Percentiles rank a stretch among this genome's conserved stretches.
Conservation (phyloP, 2,329 filamentous ascomycete genomes). For the Ophiostoma perfectum region DNA sequence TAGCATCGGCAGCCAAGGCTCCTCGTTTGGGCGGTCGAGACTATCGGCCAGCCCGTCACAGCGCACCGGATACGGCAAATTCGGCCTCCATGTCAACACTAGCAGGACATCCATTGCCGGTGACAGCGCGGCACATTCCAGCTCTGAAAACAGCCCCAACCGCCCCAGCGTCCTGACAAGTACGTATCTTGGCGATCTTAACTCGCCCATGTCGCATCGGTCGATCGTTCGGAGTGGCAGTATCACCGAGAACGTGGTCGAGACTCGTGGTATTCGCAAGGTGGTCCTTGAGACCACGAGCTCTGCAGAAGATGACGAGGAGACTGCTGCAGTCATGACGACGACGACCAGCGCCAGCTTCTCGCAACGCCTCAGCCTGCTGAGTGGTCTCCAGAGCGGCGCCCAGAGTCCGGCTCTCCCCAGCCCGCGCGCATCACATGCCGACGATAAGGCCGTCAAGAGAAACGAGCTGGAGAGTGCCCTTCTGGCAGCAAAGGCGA, state of each 20-base stretch:
- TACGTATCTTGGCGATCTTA: constrained; percentile 21
- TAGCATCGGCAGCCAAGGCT: constrained; percentile 7
- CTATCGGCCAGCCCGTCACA: background rate
- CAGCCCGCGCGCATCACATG: constrained; percentile 10
- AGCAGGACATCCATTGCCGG: background rate
- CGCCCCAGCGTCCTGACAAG: constrained; percentile 14
- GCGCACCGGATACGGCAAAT: background rate
- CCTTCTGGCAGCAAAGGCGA: constrained; percentile 6
- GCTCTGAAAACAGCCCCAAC: constrained; percentile 25
- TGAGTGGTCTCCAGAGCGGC: constrained; percentile 17
- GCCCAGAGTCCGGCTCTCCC: background rate
- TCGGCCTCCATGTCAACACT: background rate
- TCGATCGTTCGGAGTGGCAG: constrained; percentile 62
- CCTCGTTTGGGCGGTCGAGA: background rate
- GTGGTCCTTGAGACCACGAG: constrained; percentile 53
- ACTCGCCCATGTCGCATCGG: constrained; percentile 25
- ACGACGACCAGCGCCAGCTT: background rate
- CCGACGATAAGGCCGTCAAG: constrained; percentile 20
- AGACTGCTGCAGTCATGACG: constrained; percentile 16
- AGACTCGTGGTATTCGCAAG: constrained; percentile 68
- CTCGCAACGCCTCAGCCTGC: constrained; percentile 10
- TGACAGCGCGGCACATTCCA: constrained; percentile 14
- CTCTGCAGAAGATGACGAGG: constrained; percentile 37
- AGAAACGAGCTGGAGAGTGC: constrained; percentile 23
- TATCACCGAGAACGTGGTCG: constrained; percentile 73